A percentile compares a stretch with the other conserved stretches of the same genome.
Evolutionary conservation across 108 stramenopile genomes (phyloP).

Genomic region (Asterionellopsis glacialis): DNA sequence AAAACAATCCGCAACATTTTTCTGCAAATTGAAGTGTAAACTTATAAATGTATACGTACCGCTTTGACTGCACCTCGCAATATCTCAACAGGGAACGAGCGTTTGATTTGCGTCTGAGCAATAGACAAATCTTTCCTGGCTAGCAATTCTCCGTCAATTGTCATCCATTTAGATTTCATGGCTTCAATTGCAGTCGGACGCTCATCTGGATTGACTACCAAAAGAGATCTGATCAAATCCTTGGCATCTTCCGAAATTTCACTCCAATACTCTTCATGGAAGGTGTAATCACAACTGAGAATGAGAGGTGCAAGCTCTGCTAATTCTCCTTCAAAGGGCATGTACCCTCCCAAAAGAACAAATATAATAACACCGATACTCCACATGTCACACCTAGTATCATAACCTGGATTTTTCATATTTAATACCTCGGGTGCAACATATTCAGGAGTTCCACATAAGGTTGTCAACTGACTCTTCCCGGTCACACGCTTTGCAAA

Average conservation of each 20-base stretch:
- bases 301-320: constrained; percentile 52
- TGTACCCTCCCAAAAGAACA: constrained; percentile 91
- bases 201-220: constrained; percentile 45
- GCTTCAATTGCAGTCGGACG: constrained; percentile 38
- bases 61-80: constrained; percentile 30
- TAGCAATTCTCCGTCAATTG: constrained; percentile 38
- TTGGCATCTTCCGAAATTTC: constrained; percentile 73
- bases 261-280: constrained; percentile 75
- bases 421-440: constrained; percentile 70
- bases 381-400: constrained; percentile 87
- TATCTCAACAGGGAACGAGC: constrained; percentile 11
- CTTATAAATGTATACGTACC: too few relatives aligned
- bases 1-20: too few relatives aligned
- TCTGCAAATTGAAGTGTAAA: too few relatives aligned
- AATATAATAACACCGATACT: constrained; percentile 91
- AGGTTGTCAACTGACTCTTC: constrained; percentile 58
- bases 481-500: constrained; percentile 84
- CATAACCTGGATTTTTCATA: constrained; percentile 43
- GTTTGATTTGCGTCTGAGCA: constrained; percentile 27
- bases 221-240: constrained; percentile 67
- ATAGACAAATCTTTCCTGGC: constrained; percentile 34
- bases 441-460: constrained; percentile 72
- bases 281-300: constrained; percentile 45
- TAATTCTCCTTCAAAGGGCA: constrained; percentile 81
- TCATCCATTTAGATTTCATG: constrained; percentile 53